Conservation (phyloP, 805 yeast genomes). For the Metschnikowia sp. region DNA sequence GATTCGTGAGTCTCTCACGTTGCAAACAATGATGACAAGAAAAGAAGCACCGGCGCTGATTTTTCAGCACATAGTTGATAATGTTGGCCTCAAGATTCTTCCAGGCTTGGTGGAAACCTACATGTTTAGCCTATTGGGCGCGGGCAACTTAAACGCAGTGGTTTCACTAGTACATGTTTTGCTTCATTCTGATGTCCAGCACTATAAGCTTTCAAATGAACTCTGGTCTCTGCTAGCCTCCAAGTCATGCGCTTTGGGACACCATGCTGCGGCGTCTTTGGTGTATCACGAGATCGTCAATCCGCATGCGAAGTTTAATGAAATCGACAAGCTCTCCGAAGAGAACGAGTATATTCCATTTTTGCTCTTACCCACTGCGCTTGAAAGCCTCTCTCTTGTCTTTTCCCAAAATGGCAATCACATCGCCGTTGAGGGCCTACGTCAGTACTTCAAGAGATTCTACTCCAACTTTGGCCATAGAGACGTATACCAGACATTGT, state of each 20-base stretch:
- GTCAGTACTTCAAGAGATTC: conserved; percentile 35
- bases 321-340: background rate
- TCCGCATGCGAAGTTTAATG: conserved; percentile 15
- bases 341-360: conserved; percentile 28
- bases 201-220: conserved; percentile 27
- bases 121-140: conserved; percentile 19
- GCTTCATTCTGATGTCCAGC: conserved; percentile 8
- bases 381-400: conserved; percentile 27
- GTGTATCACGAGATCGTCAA: conserved; percentile 37
- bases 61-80: conserved; percentile 8
- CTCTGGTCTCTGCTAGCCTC: conserved; percentile 31
- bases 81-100: conserved; percentile 5
- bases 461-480: conserved; percentile 34
- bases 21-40: conserved; percentile 5
- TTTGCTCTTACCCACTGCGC: conserved; percentile 25
- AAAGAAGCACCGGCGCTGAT: conserved; percentile 1
- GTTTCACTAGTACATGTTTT: conserved; percentile 27
- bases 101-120: conserved; percentile 22
- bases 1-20: background rate
- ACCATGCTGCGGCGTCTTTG: conserved; percentile 31
- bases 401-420: conserved; percentile 27
- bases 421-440: conserved; percentile 27
- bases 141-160: conserved; percentile 23
- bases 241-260: conserved; percentile 21
- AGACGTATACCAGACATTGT: conserved; percentile 25